Conservation (phyloP, 192 early-diverging fungal genomes). For the Podila epigama region DNA sequence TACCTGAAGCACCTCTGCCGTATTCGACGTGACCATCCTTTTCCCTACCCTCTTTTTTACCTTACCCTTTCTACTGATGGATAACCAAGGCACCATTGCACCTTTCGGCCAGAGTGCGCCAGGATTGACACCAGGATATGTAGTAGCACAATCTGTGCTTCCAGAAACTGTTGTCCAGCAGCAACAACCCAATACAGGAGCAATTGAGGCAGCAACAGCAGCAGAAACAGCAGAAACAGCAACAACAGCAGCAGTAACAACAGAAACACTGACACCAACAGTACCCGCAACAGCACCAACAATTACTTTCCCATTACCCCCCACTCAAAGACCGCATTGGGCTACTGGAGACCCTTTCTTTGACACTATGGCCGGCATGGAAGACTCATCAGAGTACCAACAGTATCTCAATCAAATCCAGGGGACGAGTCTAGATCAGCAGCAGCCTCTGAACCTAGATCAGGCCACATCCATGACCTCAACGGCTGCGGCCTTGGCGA, state of each 20-base stretch:
- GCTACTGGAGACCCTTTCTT: constrained; percentile 48
- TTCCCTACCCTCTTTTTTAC: too few relatives aligned
- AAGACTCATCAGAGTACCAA: constrained; percentile 18
- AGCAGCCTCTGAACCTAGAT: too few relatives aligned
- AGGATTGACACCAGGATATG: too few relatives aligned
- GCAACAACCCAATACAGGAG: not conserved
- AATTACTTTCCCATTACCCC: not conserved
- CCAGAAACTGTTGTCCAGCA: too few relatives aligned
- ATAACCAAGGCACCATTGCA: too few relatives aligned
- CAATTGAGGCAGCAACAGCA: not conserved
- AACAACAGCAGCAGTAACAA: constrained; percentile 1
- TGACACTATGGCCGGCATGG: constrained; percentile 49
- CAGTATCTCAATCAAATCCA: constrained; percentile 6
- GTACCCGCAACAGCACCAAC: not conserved
- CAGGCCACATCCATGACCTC: too few relatives aligned
- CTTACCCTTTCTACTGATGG: too few relatives aligned
- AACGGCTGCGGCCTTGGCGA: not conserved
- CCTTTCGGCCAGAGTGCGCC: too few relatives aligned
- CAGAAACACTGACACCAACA: not conserved
- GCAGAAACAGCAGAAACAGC: not conserved
- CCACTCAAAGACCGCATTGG: constrained; percentile 20
- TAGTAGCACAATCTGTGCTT: too few relatives aligned
- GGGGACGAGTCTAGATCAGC: too few relatives aligned
- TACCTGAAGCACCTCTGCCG: too few relatives aligned
- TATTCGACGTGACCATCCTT: too few relatives aligned